Evolutionary conservation across 805 yeast genomes (phyloP).

Genomic region (Pichia ethanolica): DNA sequence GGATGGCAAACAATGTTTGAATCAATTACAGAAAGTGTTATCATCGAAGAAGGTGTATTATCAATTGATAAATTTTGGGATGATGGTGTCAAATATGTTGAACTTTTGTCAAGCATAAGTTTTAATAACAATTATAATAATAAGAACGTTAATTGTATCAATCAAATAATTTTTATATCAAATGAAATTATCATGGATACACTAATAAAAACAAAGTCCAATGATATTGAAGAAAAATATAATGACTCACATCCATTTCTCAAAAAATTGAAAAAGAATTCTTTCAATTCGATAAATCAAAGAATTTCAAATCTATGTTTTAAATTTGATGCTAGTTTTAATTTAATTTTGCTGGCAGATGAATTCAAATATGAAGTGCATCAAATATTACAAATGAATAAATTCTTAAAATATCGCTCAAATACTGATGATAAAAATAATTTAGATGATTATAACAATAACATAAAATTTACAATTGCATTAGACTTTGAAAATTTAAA

Average conservation of each 20-base stretch:
- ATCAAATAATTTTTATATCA: constrained; percentile 19
- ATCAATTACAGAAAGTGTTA: constrained; percentile 14
- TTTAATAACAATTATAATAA: constrained; percentile 11
- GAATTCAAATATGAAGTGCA: constrained; percentile 19
- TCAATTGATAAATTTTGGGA: constrained; percentile 15
- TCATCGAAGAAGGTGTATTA: background rate
- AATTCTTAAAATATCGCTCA: constrained; percentile 6
- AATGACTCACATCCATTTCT: background rate
- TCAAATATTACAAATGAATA: constrained; percentile 16
- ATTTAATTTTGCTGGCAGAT: constrained; percentile 21
- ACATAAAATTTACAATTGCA: constrained; percentile 14
- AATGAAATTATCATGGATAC: constrained; percentile 9
- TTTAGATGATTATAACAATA: background rate
- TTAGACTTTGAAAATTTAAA: constrained; percentile 19
- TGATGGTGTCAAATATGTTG: constrained; percentile 18
- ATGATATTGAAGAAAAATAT: background rate
- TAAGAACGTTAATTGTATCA: constrained; percentile 4
- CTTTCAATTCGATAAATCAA: constrained; percentile 4
- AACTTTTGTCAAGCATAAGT: constrained; percentile 15
- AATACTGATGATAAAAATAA: background rate
- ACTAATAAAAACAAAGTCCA: no score
- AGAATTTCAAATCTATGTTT: constrained; percentile 13
- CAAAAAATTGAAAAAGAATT: background rate
- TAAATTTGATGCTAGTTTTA: constrained; percentile 16
- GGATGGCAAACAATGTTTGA: constrained; percentile 23